Evolutionary conservation across 352 stramenopile species (phyloP).

Genomic region (Thraustochytrium sp.): DNA sequence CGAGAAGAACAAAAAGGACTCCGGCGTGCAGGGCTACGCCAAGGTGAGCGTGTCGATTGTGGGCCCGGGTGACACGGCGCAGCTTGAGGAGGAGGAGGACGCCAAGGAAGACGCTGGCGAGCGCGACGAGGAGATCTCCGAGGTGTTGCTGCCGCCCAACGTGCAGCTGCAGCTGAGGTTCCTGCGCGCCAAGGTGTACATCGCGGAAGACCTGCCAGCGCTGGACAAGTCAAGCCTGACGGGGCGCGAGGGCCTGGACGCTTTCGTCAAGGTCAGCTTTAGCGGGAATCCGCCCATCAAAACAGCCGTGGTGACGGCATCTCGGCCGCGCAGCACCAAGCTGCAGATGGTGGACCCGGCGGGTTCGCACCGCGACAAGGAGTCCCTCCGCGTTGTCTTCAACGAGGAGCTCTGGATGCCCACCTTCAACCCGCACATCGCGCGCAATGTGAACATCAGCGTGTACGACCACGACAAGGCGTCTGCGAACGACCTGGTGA

Average conservation of each 20-base stretch:
- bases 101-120: slow-evolving; percentile 20
- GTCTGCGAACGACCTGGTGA: slow-evolving; percentile 67
- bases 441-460: slow-evolving; percentile 69
- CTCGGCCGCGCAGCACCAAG: slow-evolving; percentile 52
- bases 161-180: slow-evolving; percentile 71
- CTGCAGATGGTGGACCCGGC: slow-evolving; percentile 51
- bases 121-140: slow-evolving; percentile 36
- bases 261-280: slow-evolving; percentile 69
- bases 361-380: slow-evolving; percentile 50
- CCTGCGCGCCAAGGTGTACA: slow-evolving; percentile 66
- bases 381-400: slow-evolving; percentile 54
- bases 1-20: slow-evolving; percentile 65
- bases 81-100: slow-evolving; percentile 33
- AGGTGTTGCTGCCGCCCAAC: slow-evolving; percentile 63
- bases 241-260: slow-evolving; percentile 64
- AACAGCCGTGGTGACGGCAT: slow-evolving; percentile 64
- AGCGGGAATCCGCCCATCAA: slow-evolving; percentile 62
- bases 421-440: slow-evolving; percentile 68
- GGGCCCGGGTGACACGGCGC: slow-evolving; percentile 55
- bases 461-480: slow-evolving; percentile 71
- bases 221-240: slow-evolving; percentile 62
- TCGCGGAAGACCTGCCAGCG: slow-evolving; percentile 68
- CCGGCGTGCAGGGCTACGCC: slow-evolving; percentile 80
- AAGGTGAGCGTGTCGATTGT: slow-evolving; percentile 76
- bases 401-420: slow-evolving; percentile 77